phyloP scores from a whole-genome alignment of 108 stramenopile genomes.

The Ochromonas danica region DNA sequence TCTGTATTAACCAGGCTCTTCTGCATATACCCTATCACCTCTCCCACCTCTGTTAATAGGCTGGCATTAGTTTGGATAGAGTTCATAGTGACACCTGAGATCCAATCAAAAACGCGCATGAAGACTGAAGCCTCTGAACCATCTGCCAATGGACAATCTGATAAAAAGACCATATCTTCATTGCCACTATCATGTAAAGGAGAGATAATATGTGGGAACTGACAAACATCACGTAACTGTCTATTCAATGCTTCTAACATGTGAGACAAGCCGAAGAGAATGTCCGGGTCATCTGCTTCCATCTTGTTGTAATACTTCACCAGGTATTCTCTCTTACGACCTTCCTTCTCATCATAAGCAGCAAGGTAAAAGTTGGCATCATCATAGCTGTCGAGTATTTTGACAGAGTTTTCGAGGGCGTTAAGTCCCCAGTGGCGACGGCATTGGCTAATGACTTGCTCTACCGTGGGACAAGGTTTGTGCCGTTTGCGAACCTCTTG shows the following conservation, averaged over 20 bases:
- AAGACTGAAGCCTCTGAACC: neutral
- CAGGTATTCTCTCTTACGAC: constrained; percentile 35
- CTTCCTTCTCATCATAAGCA: neutral
- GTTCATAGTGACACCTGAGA: constrained; percentile 24
- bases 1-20: neutral
- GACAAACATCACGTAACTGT: neutral
- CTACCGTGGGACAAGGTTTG: too few species aligned
- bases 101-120: constrained; percentile 32
- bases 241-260: neutral
- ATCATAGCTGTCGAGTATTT: constrained; percentile 25
- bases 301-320: constrained; percentile 38
- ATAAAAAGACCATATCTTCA: neutral
- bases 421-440: neutral
- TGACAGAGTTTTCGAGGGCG: neutral
- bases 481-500: too few species aligned
- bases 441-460: too few species aligned
- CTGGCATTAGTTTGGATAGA: too few species aligned
- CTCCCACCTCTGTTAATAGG: too few species aligned
- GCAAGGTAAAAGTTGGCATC: neutral
- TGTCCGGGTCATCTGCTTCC: neutral
- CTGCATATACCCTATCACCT: neutral
- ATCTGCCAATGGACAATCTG: neutral
- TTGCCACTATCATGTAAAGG: neutral
- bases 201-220: neutral
- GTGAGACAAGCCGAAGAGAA: neutral